Evolutionary conservation across 208 protist species (phyloP).

Genomic region (Wallacemonas sp.): DNA sequence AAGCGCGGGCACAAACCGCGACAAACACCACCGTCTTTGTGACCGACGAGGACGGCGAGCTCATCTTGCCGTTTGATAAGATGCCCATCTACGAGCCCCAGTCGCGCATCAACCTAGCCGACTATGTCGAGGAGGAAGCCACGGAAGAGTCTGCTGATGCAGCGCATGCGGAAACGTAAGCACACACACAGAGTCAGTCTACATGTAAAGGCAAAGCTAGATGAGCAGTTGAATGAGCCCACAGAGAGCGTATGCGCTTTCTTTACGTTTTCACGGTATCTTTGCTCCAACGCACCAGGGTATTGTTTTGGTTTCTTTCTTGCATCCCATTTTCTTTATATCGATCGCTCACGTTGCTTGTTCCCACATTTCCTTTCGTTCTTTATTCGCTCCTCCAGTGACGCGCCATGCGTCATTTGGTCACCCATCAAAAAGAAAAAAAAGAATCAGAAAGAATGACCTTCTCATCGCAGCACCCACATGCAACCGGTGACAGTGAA

Average conservation of each 20-base stretch:
- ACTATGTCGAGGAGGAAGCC: constrained; percentile 26
- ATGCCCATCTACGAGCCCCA: constrained; percentile 45
- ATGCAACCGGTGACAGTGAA: too few relatives aligned
- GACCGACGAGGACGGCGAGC: constrained; percentile 26
- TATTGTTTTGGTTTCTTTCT: constrained; percentile 3
- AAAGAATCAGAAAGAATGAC: too few relatives aligned
- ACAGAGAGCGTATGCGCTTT: too few relatives aligned
- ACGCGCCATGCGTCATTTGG: too few relatives aligned
- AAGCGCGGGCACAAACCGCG: neutral
- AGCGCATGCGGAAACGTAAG: neutral
- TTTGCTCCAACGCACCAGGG: neutral
- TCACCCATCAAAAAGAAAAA: too few relatives aligned
- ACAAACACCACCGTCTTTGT: constrained; percentile 42
- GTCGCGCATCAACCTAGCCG: constrained; percentile 16
- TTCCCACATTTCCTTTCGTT: too few relatives aligned
- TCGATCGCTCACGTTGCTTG: too few relatives aligned
- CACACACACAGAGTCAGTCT: too few relatives aligned
- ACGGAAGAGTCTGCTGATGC: constrained; percentile 9
- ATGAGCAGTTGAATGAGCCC: too few relatives aligned
- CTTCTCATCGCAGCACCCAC: too few relatives aligned
- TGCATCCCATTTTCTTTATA: neutral
- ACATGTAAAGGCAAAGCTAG: too few relatives aligned
- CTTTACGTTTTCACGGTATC: neutral
- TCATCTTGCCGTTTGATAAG: constrained; percentile 12
- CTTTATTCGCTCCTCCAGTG: too few relatives aligned